Base-by-base conservation (phyloP, 1,284 basidiomycete species). In the Ganoderma sinense region DNA sequence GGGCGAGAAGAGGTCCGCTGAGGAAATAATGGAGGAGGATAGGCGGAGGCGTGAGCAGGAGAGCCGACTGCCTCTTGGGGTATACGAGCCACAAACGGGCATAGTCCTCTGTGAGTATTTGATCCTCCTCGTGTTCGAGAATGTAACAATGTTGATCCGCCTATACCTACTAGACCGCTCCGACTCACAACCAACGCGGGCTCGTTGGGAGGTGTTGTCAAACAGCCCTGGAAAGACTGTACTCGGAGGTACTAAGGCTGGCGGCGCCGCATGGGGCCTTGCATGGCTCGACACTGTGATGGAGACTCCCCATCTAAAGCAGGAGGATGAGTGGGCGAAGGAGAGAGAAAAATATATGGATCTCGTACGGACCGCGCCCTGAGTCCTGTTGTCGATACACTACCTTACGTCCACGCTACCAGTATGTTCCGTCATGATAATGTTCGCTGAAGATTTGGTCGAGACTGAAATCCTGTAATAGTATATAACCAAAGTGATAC, bases 241-340 rank as follows among this genome's bases (percentile, higher is more conserved):
- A 33, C 81, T 93, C 4, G 91, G 92, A 0, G 93, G 92, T 1
- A 87, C 90, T 0, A 93, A 92, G 78, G 87, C 87, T 2, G 93
- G 93, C 2, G 90, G 91, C 71, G 88, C 87, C 0, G 93, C 91
- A 2, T 95, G 93, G 93, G 92, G 86, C 0, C 80, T 95, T 51
- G 91, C 92, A 6, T 92, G 91, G 87, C 83, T 94, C 29, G 93
- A 94, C 75, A 94, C 91, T 0, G 82, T 89, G 62, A 89, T 94
- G 86, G 88, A 92, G 55, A 53, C 71, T 2, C 71, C 74, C 13
- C 66, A 71, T 26, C 62, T 70, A 31, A 72, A 74, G 11, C 69
- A 70, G 5, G 72, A 69, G 39, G 75, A 74, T 51, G 60, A 64
- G 18, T 68, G 71, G 69, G 69, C 69, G 20, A 56, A 67, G 29